These are phyloP conservation scores for Boletus rubroflammeus DNA, from an alignment of 768 basidiomycete genomes.

Conservation along the genomic window DNA sequence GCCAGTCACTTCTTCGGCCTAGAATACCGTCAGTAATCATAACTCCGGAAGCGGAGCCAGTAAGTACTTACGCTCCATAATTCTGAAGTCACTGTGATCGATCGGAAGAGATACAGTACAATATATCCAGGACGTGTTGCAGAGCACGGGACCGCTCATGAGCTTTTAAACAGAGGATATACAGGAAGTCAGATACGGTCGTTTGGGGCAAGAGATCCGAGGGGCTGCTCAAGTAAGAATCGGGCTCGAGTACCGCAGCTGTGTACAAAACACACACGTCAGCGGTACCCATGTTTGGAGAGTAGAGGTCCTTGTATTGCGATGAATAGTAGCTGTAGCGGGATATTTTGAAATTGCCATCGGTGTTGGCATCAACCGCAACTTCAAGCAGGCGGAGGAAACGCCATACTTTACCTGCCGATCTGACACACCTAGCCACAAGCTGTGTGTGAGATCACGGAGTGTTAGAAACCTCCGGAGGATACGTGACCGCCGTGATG, in stretches of 20 bases:
- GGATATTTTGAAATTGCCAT: constrained; percentile 15
- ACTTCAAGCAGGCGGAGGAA: constrained; percentile 16
- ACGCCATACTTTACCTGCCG: constrained; percentile 28
- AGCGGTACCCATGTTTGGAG: constrained; percentile 18
- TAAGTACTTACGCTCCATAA: constrained; percentile 18
- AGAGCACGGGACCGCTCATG: background rate
- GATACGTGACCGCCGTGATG: constrained; percentile 1
- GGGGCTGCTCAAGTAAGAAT: constrained; percentile 5
- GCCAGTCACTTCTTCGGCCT: constrained; percentile 25
- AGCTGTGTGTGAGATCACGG: constrained; percentile 29
- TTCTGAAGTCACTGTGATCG: background rate
- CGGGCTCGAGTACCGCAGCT: constrained; percentile 18
- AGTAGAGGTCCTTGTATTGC: constrained; percentile 2
- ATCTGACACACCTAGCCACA: constrained; percentile 25
- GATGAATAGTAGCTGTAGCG: constrained; percentile 15
- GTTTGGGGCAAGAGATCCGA: constrained; percentile 20
- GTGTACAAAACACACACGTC: constrained; percentile 8
- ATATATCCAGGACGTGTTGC: constrained; percentile 8
- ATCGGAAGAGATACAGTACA: background rate
- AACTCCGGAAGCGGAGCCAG: background rate
- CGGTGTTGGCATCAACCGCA: constrained; percentile 19
- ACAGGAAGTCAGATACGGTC: constrained; percentile 25
- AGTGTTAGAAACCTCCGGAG: constrained; percentile 9
- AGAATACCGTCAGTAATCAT: constrained; percentile 3
- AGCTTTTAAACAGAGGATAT: constrained; percentile 22